phyloP scores from a whole-genome alignment of 2,329 filamentous ascomycete species.

The Scedosporium aurantiacum region DNA sequence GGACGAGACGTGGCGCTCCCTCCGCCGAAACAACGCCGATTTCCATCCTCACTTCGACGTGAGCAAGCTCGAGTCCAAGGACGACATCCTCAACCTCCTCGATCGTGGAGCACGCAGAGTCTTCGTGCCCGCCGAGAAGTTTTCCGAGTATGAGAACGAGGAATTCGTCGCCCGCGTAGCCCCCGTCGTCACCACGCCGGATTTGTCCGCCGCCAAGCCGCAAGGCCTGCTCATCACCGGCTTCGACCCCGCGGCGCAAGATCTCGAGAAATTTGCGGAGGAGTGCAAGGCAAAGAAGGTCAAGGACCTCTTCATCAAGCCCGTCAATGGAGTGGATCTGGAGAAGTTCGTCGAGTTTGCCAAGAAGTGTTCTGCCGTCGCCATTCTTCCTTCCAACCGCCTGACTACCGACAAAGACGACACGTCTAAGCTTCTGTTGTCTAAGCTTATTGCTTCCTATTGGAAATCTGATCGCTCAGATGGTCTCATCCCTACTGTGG shows the following conservation, averaged over 20 bases:
- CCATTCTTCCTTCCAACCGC: constrained; percentile 59
- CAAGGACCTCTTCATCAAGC: constrained; percentile 39
- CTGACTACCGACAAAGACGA: constrained; percentile 60
- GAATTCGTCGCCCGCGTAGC: constrained; percentile 47
- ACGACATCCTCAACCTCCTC: constrained; percentile 69
- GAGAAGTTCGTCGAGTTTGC: constrained; percentile 35
- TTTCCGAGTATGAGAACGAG: constrained; percentile 39
- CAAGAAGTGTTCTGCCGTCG: constrained; percentile 47
- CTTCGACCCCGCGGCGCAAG: constrained; percentile 33
- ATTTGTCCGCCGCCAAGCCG: constrained; percentile 33
- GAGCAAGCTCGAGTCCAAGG: constrained; percentile 52
- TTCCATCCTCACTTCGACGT: constrained; percentile 67
- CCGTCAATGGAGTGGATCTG: constrained; percentile 33
- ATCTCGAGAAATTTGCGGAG: constrained; percentile 31
- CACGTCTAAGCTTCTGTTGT: constrained; percentile 43
- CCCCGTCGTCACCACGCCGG: constrained; percentile 35
- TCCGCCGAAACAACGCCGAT: constrained; percentile 36
- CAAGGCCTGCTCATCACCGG: constrained; percentile 42
- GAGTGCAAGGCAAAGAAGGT: constrained; percentile 34
- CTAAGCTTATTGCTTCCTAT: constrained; percentile 59
- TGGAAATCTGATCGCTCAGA: constrained; percentile 76
- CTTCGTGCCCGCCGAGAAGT: constrained; percentile 64
- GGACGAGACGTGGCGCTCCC: constrained; percentile 10
- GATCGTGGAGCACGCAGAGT: constrained; percentile 77
- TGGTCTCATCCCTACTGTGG: constrained; percentile 77